A percentile compares a stretch with the other conserved stretches of the same genome.
phyloP scores from a whole-genome alignment of 2,329 filamentous ascomycete species.

The Ustilaginoidea virens region DNA sequence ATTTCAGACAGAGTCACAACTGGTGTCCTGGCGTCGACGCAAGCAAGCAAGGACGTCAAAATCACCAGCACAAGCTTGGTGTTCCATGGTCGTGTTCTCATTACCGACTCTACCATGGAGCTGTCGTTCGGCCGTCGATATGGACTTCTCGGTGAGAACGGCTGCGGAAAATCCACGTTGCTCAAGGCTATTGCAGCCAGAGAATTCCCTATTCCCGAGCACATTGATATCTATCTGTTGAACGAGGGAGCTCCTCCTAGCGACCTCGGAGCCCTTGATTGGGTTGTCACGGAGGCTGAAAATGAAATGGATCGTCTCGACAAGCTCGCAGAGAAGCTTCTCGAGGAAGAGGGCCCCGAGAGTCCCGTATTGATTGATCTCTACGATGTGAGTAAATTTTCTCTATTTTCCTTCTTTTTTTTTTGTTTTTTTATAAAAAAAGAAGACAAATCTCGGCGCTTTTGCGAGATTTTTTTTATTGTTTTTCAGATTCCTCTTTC shows the following conservation, averaged over 20 bases:
- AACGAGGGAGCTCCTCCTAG: slow-evolving; percentile 90
- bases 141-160: slow-evolving; percentile 94
- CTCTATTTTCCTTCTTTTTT: too few relatives aligned
- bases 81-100: slow-evolving; percentile 93
- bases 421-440: too few relatives aligned
- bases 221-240: slow-evolving; percentile 94
- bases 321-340: slow-evolving; percentile 71
- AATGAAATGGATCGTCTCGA: slow-evolving; percentile 85
- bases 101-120: slow-evolving; percentile 87
- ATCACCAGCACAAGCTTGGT: slow-evolving; percentile 86
- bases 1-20: slow-evolving; percentile 97
- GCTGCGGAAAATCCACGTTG: slow-evolving; percentile 96
- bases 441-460: too few relatives aligned
- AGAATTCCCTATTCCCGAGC: slow-evolving; percentile 90
- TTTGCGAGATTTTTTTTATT: too few relatives aligned
- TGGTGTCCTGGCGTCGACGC: slow-evolving; percentile 78
- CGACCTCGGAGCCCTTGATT: slow-evolving; percentile 84
- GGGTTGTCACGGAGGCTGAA: slow-evolving; percentile 92
- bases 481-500: too few relatives aligned
- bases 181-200: slow-evolving; percentile 87
- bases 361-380: slow-evolving; percentile 81
- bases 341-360: slow-evolving; percentile 87
- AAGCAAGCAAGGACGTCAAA: slow-evolving; percentile 86
- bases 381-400: slow-evolving; percentile 75
- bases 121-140: slow-evolving; percentile 87